phyloP scores from a whole-genome alignment of 2,329 filamentous ascomycete species.

The Colletotrichum neosansevieriae region DNA sequence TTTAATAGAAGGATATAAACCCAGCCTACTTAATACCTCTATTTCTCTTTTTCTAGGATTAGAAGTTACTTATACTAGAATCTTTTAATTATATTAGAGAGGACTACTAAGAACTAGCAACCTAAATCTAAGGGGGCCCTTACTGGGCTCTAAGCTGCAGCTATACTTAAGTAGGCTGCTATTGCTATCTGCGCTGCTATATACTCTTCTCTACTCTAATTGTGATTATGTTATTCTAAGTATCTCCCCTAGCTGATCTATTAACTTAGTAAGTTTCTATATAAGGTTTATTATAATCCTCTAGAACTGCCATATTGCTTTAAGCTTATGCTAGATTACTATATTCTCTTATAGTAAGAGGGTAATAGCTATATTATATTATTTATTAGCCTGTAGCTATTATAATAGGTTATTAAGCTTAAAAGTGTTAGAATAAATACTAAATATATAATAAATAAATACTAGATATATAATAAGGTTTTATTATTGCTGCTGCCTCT shows the following conservation, averaged over 20 bases:
- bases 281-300: neutral
- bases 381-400: conserved; percentile 6
- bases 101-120: too few species aligned
- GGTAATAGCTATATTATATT: neutral
- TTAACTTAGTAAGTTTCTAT: neutral
- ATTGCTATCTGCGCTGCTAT: too few species aligned
- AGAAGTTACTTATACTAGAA: too few species aligned
- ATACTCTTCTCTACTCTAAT: neutral
- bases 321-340: neutral
- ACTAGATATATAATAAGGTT: neutral
- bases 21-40: too few species aligned
- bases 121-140: too few species aligned
- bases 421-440: conserved; percentile 12
- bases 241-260: neutral
- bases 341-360: neutral
- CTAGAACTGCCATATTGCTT: neutral
- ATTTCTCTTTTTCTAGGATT: too few species aligned
- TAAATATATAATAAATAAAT: too few species aligned
- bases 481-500: neutral
- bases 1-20: too few species aligned
- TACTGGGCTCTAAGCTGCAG: too few species aligned
- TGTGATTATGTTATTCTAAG: neutral
- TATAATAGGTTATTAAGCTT: neutral
- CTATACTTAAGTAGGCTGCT: too few species aligned
- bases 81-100: too few species aligned